Evolutionary conservation across 202 grass and related monocot genomes (phyloP), one percentile per base, ranked within the genome.

Genomic region (Musa balbisiana): DNA sequence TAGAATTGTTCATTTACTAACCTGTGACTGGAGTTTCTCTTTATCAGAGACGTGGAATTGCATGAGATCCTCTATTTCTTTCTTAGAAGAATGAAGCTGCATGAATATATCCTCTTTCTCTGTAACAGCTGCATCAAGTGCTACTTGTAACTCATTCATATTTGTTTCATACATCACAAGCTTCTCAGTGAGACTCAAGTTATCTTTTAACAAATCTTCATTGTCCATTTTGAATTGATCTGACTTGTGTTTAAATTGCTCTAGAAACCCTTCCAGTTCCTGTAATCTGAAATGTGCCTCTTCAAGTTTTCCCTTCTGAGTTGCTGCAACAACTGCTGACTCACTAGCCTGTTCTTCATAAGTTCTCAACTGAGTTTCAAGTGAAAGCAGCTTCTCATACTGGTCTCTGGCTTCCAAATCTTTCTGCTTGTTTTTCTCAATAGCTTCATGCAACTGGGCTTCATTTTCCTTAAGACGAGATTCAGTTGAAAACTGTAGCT

Each of bases 11-110:
- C 53, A 55, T 69, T 29, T 68, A 78, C 76, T 83, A 50, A 98
- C 95, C 95, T 98, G 91, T 72, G 81, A 83, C 74, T 90, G 83
- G 52, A 94, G 70, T 72, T 88, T 84, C 78, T 83, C 84, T 82
- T 89, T 85, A 26, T 49, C 62, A 72, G 83, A 79, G 17, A 72
- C 77, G 50, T 87, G 82, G 75, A 85, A 78, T 71, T 89, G 82
- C 81, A 80, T 81, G 62, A 51, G 72, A 6, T 51, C 85, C 79
- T 92, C 89, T 73, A 88, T 94, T 80, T 98, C 89, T 78, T 91
- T 87, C 27, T 22, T 54, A 64, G 84, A 74, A 27, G 80, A 83
- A 11, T 55, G 56, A 72, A 85, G 78, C 73, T 87, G 82, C 81
- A 77, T 85, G 53, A 24, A 81, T 14, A 33, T 72, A 9, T 65